A percentile compares a stretch with the other conserved stretches of the same genome.
phyloP scores from a whole-genome alignment of 169 alveolate genomes.

The Eimeria sp. region DNA sequence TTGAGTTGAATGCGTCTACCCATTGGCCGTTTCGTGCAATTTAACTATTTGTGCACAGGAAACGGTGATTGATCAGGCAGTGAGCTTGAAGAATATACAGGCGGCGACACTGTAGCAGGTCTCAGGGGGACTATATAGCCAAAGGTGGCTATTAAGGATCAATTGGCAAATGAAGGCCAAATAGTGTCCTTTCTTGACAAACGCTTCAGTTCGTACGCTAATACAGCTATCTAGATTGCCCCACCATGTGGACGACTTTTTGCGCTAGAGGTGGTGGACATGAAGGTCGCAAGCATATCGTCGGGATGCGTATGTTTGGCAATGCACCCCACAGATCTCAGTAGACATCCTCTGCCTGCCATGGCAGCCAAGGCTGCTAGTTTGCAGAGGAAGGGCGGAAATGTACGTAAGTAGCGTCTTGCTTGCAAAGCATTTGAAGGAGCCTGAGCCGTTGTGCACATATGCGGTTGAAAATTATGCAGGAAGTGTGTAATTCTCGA shows the following conservation, averaged over 20 bases:
- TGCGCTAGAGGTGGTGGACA: background rate
- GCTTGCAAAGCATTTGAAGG: background rate
- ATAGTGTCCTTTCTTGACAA: background rate
- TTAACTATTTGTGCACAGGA: background rate
- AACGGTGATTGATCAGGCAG: background rate
- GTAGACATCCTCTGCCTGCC: background rate
- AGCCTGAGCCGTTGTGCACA: background rate
- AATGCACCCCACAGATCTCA: background rate
- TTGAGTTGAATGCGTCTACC: background rate
- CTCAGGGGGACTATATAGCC: background rate
- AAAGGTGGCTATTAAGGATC: background rate
- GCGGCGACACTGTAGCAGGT: background rate
- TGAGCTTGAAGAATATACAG: background rate
- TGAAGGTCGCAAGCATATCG: background rate
- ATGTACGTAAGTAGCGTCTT: background rate
- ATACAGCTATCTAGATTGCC: background rate
- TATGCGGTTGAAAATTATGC: background rate
- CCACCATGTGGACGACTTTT: background rate
- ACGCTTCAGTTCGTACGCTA: background rate
- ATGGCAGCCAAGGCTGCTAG: background rate
- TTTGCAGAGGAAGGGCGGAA: background rate
- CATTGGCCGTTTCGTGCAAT: background rate
- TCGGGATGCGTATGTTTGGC: background rate
- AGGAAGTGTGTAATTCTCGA: background rate
- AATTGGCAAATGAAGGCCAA: background rate